phyloP scores from a whole-genome alignment of 306 rosid species.

The Elaeagnus macrophylla region DNA sequence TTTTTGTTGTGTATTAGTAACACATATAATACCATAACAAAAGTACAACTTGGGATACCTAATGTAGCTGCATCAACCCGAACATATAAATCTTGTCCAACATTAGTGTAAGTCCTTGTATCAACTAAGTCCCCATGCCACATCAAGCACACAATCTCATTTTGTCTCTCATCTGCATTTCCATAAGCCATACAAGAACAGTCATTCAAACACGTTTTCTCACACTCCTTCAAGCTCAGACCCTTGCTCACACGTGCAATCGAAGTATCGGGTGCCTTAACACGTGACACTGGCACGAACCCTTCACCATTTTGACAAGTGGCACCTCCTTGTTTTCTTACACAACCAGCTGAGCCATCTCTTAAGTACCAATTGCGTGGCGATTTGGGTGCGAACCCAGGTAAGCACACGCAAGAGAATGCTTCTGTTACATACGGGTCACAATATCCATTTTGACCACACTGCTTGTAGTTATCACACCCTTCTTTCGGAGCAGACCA shows the following conservation, averaged over 20 bases:
- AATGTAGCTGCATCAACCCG: constrained; percentile 24
- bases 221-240: no score
- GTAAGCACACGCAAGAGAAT: constrained; percentile 36
- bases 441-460: constrained; percentile 32
- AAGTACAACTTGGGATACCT: background rate
- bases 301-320: constrained; percentile 44
- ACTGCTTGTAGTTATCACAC: constrained; percentile 30
- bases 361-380: constrained; percentile 25
- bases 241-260: constrained; percentile 18
- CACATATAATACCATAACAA: no score
- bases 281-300: constrained; percentile 21
- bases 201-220: constrained; percentile 22
- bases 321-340: constrained; percentile 20
- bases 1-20: no score
- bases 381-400: constrained; percentile 33
- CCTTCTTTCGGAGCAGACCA: constrained; percentile 20
- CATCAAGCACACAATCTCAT: constrained; percentile 28
- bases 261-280: constrained; percentile 38
- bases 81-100: constrained; percentile 30
- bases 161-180: constrained; percentile 19
- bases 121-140: constrained; percentile 41
- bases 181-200: constrained; percentile 44
- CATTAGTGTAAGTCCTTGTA: constrained; percentile 13
- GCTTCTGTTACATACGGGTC: constrained; percentile 9
- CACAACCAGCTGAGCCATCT: constrained; percentile 36